Evolutionary conservation across 768 basidiomycete species (phyloP).

Genomic region (Sistotremastrum niveocremeum): DNA sequence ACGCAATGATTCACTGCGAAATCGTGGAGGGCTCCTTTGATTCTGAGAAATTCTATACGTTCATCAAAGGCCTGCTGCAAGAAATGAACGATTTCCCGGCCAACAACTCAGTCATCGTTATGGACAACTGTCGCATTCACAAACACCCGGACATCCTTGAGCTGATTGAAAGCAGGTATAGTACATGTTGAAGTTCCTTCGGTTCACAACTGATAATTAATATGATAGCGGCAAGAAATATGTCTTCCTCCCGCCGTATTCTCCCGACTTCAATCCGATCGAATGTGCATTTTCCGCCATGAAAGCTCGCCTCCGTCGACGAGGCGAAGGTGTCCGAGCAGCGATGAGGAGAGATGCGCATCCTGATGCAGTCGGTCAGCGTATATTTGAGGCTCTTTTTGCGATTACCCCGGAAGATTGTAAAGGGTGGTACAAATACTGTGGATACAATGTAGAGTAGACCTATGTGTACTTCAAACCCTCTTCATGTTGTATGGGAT

Average conservation of each 20-base stretch:
- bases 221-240: constrained; percentile 3
- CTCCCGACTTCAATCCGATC: constrained; percentile 18
- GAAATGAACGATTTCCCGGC: constrained; percentile 10
- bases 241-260: constrained; percentile 13
- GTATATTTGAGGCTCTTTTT: too few species aligned
- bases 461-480: too few species aligned
- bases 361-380: too few species aligned
- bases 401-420: too few species aligned
- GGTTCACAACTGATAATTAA: too few species aligned
- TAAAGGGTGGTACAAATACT: too few species aligned
- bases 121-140: constrained; percentile 15
- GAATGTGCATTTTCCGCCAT: constrained; percentile 15
- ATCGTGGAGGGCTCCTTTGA: constrained; percentile 20
- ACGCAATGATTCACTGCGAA: constrained; percentile 20
- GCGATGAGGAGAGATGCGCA: too few species aligned
- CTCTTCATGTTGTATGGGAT: too few species aligned
- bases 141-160: constrained; percentile 15
- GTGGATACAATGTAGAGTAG: too few species aligned
- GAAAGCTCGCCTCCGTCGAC: too few species aligned
- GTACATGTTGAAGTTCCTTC: too few species aligned
- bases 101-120: constrained; percentile 13
- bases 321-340: too few species aligned
- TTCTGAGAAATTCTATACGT: constrained; percentile 14
- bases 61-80: constrained; percentile 17
- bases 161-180: constrained; percentile 19